Evolutionary conservation across 345 rosid genomes (phyloP).

Genomic region (Brassica juncea): DNA sequence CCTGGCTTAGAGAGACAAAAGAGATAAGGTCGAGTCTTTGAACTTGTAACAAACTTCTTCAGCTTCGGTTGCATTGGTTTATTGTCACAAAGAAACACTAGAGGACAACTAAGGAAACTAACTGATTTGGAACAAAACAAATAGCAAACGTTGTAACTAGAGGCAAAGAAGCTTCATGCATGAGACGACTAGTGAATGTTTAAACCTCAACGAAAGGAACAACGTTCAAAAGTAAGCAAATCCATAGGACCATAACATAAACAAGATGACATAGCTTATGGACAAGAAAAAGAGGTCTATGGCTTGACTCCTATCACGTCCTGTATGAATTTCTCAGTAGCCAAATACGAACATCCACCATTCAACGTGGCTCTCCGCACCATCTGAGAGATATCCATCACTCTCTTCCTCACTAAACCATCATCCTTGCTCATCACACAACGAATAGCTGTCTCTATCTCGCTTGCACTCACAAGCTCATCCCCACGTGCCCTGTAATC

Average conservation of each 20-base stretch:
- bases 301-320: slow-evolving; percentile 20
- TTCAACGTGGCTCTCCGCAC: slow-evolving; percentile 14
- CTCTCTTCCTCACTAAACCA: slow-evolving; percentile 29
- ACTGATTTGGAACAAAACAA: slow-evolving; percentile 29
- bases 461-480: slow-evolving; percentile 38
- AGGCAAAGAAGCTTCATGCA: not conserved
- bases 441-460: slow-evolving; percentile 36
- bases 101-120: slow-evolving; percentile 46
- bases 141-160: not conserved
- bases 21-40: too few relatives aligned
- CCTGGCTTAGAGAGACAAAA: too few relatives aligned
- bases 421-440: slow-evolving; percentile 32
- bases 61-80: not conserved
- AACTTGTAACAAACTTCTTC: not conserved
- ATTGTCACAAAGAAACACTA: slow-evolving; percentile 36
- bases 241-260: not conserved
- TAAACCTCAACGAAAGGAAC: not conserved
- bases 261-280: not conserved
- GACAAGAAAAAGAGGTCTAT: not conserved
- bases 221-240: slow-evolving; percentile 6
- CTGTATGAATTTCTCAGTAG: slow-evolving; percentile 25
- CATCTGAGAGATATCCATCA: slow-evolving; percentile 29
- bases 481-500: slow-evolving; percentile 23
- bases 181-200: not conserved
- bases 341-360: slow-evolving; percentile 39